Evolutionary conservation across 768 basidiomycete species (phyloP), one percentile per base, ranked within the genome.

Genomic region (Kondoa malvinella): DNA sequence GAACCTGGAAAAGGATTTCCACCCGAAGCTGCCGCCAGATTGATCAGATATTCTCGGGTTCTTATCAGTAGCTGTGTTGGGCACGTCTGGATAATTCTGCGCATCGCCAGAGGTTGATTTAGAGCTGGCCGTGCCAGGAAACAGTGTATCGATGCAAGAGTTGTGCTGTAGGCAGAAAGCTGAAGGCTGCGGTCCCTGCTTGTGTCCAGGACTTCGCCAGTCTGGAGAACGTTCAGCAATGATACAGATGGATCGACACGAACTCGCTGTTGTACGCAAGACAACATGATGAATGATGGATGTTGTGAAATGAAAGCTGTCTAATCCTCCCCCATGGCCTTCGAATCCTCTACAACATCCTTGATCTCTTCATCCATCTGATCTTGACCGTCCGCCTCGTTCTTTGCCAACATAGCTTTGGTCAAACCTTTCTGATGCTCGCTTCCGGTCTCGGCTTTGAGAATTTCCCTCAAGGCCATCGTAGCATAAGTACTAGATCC

Each of bases 401-500:
- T 31, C 56, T 56, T 59, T 4, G 34, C 65, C 66, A 67, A 25
- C 67, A 68, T 68, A 15, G 61, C 67, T 50, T 62, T 66, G 17
- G 66, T 67, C n/a, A 69, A 29, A 4, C 33, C 50, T 1, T 56
- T 27, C 34, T 69, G 69, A 15, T 67, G 26, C 3, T 62, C 59
- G 56, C 59, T 73, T 26, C 89, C 91, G 25, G 92, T 96, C 74
- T 96, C 92, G 34, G 87, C 89, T 79, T 94, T 97, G 16, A 92
- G 91, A 57, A 95, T 84, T 78, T 95, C 91, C 56, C 91, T 84
- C 72, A 99, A 77, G 2, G 92, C 94, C 95, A 99, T 99, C 1
- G 95, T 99, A 1, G 95, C 95, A 77, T 96, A 99, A 2, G 90
- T 87, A 0, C 90, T 88, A 4, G 90, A 89, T 16, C 88, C 90